A percentile compares a stretch with the other conserved stretches of the same genome.
These are phyloP conservation scores for Coemansia sp. DNA, from an alignment of 192 early-diverging fungal genomes.

Conservation along the genomic window DNA sequence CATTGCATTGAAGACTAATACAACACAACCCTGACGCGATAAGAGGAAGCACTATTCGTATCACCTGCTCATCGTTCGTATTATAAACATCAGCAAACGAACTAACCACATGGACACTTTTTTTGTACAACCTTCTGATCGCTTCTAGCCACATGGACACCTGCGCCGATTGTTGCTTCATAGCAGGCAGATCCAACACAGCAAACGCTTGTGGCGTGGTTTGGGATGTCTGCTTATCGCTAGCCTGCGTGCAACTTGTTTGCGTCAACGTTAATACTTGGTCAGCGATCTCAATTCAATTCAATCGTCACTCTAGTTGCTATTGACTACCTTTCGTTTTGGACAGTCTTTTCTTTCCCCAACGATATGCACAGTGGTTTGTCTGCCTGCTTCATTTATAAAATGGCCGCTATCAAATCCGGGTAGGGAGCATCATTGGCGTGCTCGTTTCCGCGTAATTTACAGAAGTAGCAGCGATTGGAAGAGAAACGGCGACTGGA, in stretches of 20 bases:
- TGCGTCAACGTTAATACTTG: background rate
- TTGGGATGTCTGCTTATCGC: background rate
- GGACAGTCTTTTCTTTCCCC: background rate
- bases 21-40: background rate
- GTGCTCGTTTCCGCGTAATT: slow-evolving; percentile 3
- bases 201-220: background rate
- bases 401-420: background rate
- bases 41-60: background rate
- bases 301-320: background rate
- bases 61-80: background rate
- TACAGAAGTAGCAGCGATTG: background rate
- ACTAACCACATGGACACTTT: background rate
- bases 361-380: slow-evolving; percentile 1
- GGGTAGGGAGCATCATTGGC: background rate
- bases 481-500: background rate
- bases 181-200: background rate
- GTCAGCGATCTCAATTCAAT: background rate
- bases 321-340: background rate
- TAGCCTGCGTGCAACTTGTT: background rate
- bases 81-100: background rate
- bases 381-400: background rate
- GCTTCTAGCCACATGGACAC: background rate
- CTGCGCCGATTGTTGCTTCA: background rate
- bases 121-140: background rate
- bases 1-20: background rate